Evolutionary conservation across 169 alveolate genomes (phyloP).

Genomic region (Cryptosporidium bovis): DNA sequence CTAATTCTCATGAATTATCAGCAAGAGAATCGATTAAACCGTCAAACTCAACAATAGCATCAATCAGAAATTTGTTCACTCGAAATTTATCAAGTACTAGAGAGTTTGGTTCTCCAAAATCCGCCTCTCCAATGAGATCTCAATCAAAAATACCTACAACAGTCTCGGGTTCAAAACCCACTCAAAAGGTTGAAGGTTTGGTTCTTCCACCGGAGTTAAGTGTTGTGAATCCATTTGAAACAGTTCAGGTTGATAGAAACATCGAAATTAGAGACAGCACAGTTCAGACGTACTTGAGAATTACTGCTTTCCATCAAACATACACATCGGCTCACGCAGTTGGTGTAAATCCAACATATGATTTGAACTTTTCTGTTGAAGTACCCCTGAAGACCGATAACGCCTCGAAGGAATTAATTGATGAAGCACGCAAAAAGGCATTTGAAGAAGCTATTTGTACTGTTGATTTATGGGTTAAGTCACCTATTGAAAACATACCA

Average conservation of each 20-base stretch:
- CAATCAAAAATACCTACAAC: slow-evolving; percentile 39
- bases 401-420: slow-evolving; percentile 53
- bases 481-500: slow-evolving; percentile 59
- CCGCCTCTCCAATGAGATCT: slow-evolving; percentile 32
- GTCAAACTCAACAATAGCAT: slow-evolving; percentile 60
- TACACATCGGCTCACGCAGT: slow-evolving; percentile 74
- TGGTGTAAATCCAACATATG: slow-evolving; percentile 72
- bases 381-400: slow-evolving; percentile 57
- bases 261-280: slow-evolving; percentile 62
- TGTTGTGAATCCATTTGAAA: slow-evolving; percentile 70
- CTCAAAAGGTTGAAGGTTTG: slow-evolving; percentile 37
- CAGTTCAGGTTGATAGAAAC: slow-evolving; percentile 62
- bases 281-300: slow-evolving; percentile 66
- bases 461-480: slow-evolving; percentile 69
- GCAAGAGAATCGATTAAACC: slow-evolving; percentile 28
- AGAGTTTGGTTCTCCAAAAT: slow-evolving; percentile 46
- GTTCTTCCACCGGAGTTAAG: slow-evolving; percentile 68
- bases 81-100: slow-evolving; percentile 8
- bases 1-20: not conserved
- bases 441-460: slow-evolving; percentile 74
- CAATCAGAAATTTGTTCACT: slow-evolving; percentile 46
- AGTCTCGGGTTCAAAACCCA: slow-evolving; percentile 34
- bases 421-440: slow-evolving; percentile 42
- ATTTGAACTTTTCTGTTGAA: slow-evolving; percentile 61
- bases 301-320: slow-evolving; percentile 71